Conservation (phyloP, 2,329 filamentous ascomycete species). For the Sclerotinia nivalis region DNA sequence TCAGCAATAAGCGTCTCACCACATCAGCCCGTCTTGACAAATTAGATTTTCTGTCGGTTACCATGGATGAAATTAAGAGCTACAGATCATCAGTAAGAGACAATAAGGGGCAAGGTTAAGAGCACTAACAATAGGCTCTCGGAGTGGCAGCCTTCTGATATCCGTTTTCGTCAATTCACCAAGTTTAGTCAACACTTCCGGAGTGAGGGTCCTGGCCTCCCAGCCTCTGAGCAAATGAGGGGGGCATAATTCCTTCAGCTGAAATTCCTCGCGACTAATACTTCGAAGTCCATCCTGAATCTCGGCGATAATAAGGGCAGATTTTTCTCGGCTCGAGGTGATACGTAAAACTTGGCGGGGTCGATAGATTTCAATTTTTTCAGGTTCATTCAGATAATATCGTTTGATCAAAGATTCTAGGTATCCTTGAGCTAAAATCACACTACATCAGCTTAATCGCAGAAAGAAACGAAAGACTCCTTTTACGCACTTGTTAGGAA, state of each 20-base stretch:
- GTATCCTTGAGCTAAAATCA: conserved; percentile 29
- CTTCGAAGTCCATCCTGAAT: conserved; percentile 31
- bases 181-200: conserved; percentile 30
- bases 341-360: conserved; percentile 36
- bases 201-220: conserved; percentile 25
- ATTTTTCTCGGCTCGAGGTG: conserved; percentile 34
- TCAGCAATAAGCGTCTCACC: conserved; percentile 35
- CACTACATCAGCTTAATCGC: conserved; percentile 18
- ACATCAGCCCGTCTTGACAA: conserved; percentile 30
- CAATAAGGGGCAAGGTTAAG: conserved; percentile 22
- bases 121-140: conserved; percentile 18
- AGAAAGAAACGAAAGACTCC: background rate
- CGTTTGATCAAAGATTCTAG: conserved; percentile 33
- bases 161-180: conserved; percentile 36
- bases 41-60: conserved; percentile 20
- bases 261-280: conserved; percentile 29
- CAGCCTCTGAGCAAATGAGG: conserved; percentile 22
- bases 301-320: conserved; percentile 31
- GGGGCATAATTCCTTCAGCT: conserved; percentile 29
- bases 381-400: conserved; percentile 29
- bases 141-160: conserved; percentile 27
- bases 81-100: conserved; percentile 20
- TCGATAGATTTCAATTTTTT: conserved; percentile 38
- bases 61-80: conserved; percentile 28
- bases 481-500: conserved; percentile 36